Evolutionary conservation across 352 stramenopile species (phyloP).

Genomic region (Phytophthora litchii): DNA sequence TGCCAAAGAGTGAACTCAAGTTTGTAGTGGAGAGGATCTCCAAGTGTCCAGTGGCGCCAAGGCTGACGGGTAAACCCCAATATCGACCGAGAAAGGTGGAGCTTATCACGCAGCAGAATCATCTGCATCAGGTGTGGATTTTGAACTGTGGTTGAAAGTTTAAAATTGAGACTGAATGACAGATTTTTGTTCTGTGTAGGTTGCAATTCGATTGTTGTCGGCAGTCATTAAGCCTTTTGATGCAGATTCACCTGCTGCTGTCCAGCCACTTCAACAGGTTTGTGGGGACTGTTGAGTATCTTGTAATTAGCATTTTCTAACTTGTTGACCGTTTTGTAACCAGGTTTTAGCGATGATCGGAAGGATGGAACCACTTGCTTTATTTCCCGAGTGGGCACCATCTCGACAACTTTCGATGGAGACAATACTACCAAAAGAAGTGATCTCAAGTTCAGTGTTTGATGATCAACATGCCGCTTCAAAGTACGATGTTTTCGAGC

Average conservation of each 20-base stretch:
- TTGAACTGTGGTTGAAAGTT: not conserved
- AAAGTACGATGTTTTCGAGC: slow-evolving; percentile 39
- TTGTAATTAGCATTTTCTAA: not conserved
- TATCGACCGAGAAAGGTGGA: slow-evolving; percentile 65
- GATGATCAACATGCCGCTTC: slow-evolving; percentile 60
- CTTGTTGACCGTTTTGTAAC: not conserved
- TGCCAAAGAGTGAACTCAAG: slow-evolving; percentile 88
- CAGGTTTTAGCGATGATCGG: slow-evolving; percentile 70
- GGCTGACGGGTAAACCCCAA: slow-evolving; percentile 62
- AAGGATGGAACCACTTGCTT: slow-evolving; percentile 63
- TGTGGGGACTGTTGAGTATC: not conserved
- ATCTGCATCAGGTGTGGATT: slow-evolving; percentile 72
- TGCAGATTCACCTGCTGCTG: slow-evolving; percentile 43
- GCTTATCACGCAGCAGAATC: slow-evolving; percentile 69
- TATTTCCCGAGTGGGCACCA: slow-evolving; percentile 85
- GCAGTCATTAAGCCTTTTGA: slow-evolving; percentile 68
- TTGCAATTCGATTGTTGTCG: slow-evolving; percentile 72
- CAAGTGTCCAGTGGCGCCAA: slow-evolving; percentile 62
- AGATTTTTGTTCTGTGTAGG: slow-evolving; percentile 35
- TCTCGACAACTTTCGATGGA: slow-evolving; percentile 55
- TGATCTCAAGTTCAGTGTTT: slow-evolving; percentile 63
- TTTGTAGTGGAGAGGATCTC: slow-evolving; percentile 85
- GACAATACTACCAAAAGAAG: slow-evolving; percentile 46
- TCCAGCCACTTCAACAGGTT: slow-evolving; percentile 72
- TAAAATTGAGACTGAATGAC: not conserved